Percentiles rank a stretch among this genome's conserved stretches.
Conservation (phyloP, 192 early-diverging fungal species). For the Phycomyces blakesleeanus region DNA sequence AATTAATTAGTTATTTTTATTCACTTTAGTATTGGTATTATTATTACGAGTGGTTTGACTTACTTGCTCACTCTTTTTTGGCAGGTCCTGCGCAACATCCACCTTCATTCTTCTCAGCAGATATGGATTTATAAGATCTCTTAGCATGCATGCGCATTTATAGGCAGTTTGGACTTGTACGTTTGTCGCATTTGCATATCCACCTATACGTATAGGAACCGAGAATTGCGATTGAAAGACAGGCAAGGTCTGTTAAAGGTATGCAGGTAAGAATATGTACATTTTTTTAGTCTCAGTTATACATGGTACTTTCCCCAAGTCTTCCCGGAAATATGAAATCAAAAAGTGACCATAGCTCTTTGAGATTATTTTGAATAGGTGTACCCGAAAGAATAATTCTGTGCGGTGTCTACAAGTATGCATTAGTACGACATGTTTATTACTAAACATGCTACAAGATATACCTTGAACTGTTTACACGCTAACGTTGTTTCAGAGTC, state of each 20-base stretch:
- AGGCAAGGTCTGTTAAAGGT: conserved; percentile 61
- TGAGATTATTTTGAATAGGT: conserved; percentile 78
- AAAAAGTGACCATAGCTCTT: conserved; percentile 78
- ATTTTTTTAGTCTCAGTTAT: conserved; percentile 5
- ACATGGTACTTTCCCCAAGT: conserved; percentile 48
- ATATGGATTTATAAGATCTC: conserved; percentile 92
- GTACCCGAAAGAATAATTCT: conserved; percentile 76
- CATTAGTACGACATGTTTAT: neutral
- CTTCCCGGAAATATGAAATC: conserved; percentile 79
- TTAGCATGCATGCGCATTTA: conserved; percentile 85
- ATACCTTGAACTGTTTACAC: conserved; percentile 62
- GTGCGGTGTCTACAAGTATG: conserved; percentile 52
- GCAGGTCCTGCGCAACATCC: conserved; percentile 88
- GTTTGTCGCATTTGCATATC: conserved; percentile 87
- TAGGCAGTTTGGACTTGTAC: conserved; percentile 92
- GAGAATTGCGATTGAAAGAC: conserved; percentile 88
- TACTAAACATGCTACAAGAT: too few relatives aligned
- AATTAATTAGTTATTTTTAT: neutral
- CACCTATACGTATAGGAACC: conserved; percentile 87
- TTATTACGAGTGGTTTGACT: conserved; percentile 11
- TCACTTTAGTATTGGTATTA: too few relatives aligned
- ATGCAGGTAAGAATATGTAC: conserved; percentile 20
- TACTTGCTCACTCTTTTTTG: conserved; percentile 83
- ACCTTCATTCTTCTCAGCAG: conserved; percentile 87
- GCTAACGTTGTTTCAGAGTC: conserved; percentile 79